Evolutionary conservation across 495 filamentous ascomycete species (phyloP).

Genomic region (Friedmanniomyces endolithicus): DNA sequence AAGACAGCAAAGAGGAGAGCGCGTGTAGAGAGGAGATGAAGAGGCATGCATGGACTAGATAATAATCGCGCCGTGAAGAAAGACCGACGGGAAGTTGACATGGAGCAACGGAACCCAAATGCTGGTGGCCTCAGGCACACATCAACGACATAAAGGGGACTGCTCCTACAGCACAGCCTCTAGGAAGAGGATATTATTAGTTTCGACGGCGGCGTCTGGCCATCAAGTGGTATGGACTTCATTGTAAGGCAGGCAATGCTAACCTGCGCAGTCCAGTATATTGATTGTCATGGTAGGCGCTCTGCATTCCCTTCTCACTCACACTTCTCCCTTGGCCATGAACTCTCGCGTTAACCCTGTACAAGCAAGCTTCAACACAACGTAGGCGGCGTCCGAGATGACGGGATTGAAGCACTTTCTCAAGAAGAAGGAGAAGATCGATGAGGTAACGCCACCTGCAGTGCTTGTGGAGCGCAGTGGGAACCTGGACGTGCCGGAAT

Average conservation of each 20-base stretch:
- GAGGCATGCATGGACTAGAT: too few relatives aligned
- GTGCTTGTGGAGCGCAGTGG: slow-evolving; percentile 8
- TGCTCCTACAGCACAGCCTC: slow-evolving; percentile 1
- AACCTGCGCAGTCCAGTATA: too few relatives aligned
- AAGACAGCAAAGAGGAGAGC: neutral
- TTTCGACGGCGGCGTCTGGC: neutral
- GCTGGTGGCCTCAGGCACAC: neutral
- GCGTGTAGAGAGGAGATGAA: neutral
- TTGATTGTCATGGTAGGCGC: too few relatives aligned
- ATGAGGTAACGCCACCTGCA: slow-evolving; percentile 7
- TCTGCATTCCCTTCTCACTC: neutral
- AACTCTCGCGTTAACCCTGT: too few relatives aligned
- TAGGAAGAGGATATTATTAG: neutral
- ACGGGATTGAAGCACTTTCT: slow-evolving; percentile 54
- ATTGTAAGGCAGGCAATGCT: too few relatives aligned
- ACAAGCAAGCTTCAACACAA: too few relatives aligned
- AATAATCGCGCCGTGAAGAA: too few relatives aligned
- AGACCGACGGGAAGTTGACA: too few relatives aligned
- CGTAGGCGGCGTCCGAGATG: slow-evolving; percentile 36
- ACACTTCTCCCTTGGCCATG: neutral
- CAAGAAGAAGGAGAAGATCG: slow-evolving; percentile 56
- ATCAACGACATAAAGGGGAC: too few relatives aligned
- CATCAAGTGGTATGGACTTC: too few relatives aligned
- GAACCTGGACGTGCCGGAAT: slow-evolving; percentile 44
- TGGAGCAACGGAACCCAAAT: too few relatives aligned